Conservation (phyloP, 2,329 filamentous ascomycete species). For the Fusarium keratoplasticum region DNA sequence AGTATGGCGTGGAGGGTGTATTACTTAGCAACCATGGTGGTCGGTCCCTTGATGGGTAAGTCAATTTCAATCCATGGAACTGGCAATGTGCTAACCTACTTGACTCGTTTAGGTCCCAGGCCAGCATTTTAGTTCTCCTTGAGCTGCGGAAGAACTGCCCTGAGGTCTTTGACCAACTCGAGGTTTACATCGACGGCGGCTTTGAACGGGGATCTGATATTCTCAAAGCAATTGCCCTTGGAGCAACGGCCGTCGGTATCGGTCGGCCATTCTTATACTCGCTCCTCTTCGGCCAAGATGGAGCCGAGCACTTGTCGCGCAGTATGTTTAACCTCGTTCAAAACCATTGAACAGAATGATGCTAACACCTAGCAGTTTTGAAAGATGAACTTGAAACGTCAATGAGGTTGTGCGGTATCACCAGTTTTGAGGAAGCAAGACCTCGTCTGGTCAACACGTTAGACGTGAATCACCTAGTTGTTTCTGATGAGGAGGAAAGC, state of each 20-base stretch:
- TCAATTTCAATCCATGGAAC: not conserved
- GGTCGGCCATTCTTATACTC: slow-evolving; percentile 64
- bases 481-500: slow-evolving; percentile 2
- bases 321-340: slow-evolving; percentile 54
- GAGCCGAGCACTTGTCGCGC: slow-evolving; percentile 63
- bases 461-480: slow-evolving; percentile 43
- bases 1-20: slow-evolving; percentile 63
- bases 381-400: slow-evolving; percentile 43
- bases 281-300: slow-evolving; percentile 63
- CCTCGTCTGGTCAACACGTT: slow-evolving; percentile 40
- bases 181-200: slow-evolving; percentile 64
- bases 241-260: slow-evolving; percentile 64
- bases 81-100: not conserved
- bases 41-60: slow-evolving; percentile 61
- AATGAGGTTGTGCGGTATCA: slow-evolving; percentile 42
- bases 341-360: not conserved
- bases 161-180: slow-evolving; percentile 59
- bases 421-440: slow-evolving; percentile 29
- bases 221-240: slow-evolving; percentile 63
- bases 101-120: slow-evolving; percentile 44
- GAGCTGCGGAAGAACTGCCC: slow-evolving; percentile 61
- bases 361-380: slow-evolving; percentile 22
- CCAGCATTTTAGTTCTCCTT: slow-evolving; percentile 61
- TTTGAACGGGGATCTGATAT: slow-evolving; percentile 65
- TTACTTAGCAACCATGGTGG: slow-evolving; percentile 69